phyloP scores from a whole-genome alignment of 345 rosid genomes.

The Eucalyptus regnans region DNA sequence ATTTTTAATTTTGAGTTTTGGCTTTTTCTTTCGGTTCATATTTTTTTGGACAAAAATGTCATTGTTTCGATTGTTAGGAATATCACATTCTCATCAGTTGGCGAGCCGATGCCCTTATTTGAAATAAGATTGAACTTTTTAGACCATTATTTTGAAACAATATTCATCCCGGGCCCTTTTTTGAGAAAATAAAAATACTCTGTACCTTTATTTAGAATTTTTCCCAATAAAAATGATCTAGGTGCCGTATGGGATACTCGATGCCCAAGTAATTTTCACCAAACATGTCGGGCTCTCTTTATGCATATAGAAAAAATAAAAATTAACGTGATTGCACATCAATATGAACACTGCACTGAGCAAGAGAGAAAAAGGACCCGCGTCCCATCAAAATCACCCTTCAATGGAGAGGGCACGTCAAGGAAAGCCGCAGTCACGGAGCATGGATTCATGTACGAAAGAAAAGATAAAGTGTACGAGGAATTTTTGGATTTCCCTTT shows the following conservation, averaged over 20 bases:
- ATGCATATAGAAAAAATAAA: not conserved
- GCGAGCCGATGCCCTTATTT: accelerated
- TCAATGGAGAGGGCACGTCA: not conserved
- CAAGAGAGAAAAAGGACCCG: not conserved
- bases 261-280: not conserved
- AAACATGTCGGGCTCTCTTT: not conserved
- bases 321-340: not conserved
- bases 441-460: not conserved
- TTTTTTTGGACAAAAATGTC: too few relatives aligned
- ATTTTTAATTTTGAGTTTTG: too few relatives aligned
- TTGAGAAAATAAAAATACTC: too few relatives aligned
- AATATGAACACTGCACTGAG: not conserved
- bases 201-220: too few relatives aligned
- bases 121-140: too few relatives aligned
- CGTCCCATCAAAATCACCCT: not conserved
- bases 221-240: too few relatives aligned
- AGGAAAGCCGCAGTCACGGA: not conserved
- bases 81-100: accelerated
- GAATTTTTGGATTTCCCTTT: too few relatives aligned
- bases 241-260: not conserved
- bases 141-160: too few relatives aligned
- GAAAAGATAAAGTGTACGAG: not conserved
- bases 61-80: accelerated
- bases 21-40: too few relatives aligned
- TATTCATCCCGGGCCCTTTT: accelerated